These are phyloP conservation scores for Glycyrrhiza uralensis DNA, from an alignment of 306 rosid species.

Conservation along the genomic window DNA sequence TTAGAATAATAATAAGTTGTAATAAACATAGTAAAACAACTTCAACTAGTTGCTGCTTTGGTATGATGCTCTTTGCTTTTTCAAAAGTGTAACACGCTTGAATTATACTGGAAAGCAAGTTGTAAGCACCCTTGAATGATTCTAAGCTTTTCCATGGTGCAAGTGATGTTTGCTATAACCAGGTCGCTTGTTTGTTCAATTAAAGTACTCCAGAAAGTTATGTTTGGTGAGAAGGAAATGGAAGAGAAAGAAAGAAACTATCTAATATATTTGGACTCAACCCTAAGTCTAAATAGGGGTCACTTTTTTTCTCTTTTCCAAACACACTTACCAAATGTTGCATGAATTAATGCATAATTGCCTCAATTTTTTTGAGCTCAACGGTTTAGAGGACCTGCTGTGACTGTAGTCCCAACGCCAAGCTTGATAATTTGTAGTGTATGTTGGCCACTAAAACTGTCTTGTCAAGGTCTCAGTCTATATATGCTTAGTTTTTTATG, in stretches of 20 bases:
- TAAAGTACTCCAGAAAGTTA: neutral
- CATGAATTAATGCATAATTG: neutral
- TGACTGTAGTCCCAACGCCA: neutral
- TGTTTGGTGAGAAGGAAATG: conserved; percentile 14
- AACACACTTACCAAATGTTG: neutral
- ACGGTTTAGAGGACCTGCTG: neutral
- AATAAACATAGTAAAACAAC: neutral
- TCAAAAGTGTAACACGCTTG: neutral
- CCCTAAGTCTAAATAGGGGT: neutral
- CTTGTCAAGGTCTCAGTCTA: neutral
- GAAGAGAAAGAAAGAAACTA: conserved; percentile 14
- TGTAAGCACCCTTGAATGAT: neutral
- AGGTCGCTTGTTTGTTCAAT: conserved; percentile 10
- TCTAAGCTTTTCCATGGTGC: conserved; percentile 5
- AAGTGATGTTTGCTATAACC: neutral
- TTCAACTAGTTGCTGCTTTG: neutral
- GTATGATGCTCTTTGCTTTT: neutral
- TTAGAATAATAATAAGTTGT: conserved; percentile 4
- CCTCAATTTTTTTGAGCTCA: neutral
- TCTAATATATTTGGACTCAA: conserved; percentile 1
- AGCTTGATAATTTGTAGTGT: conserved; percentile 12
- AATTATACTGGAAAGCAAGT: conserved; percentile 15
- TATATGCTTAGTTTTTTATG: conserved; percentile 8
- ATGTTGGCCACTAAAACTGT: conserved; percentile 3
- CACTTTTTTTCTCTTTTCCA: neutral